Base-by-base conservation (phyloP, 148 eudicot genomes). In the Silene conica region DNA sequence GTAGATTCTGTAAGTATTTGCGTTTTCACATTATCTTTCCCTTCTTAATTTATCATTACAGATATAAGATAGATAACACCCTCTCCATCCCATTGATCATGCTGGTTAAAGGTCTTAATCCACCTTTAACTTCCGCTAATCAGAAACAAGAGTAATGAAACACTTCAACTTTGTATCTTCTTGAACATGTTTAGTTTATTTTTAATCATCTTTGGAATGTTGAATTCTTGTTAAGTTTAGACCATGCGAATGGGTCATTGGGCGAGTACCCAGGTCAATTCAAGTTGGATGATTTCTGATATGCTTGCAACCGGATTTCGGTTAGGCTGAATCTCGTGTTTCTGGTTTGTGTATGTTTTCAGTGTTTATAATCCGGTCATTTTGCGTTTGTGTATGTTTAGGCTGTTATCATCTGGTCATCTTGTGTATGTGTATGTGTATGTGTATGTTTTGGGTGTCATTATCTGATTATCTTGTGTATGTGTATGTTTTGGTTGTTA, bases 1-100 rank as follows among this genome's bases (percentile, higher is more conserved):
- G 78, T 80, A 81, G 90, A 92, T 85, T 90, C 99, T 82, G 99
- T 95, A 82, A 92, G 99, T 80, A 70, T 62, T 55, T 57, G 16
- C 14, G 55, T 12, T 15, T 11, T 50, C 55, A 50, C 55, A 50
- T 50, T 50, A 13, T 50, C 16, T 19, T 22, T 25, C 50, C 73
- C 26, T 10, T 19, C 34, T 2, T 71, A 60, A 43, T 9, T 28
- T 46, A 26, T 19, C 22, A 7, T 66, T 26, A 22, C 8, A 50
- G 8, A 63, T 0, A 38, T 38, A 0, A 38, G 43, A 38, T 6
- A 38, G 43, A 38, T 38, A 38, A 7, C 8, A 38, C 43, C 43
- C 9, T 38, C 8, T 38, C 43, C 43, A 38, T 38, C 8, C 43
- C 43, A 38, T 6, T 38, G 43, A 38, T 9, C 43, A 6, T 38